phyloP scores from a whole-genome alignment of 225 moss, liverwort and hornwort species.

The Straminergon stramineum region DNA sequence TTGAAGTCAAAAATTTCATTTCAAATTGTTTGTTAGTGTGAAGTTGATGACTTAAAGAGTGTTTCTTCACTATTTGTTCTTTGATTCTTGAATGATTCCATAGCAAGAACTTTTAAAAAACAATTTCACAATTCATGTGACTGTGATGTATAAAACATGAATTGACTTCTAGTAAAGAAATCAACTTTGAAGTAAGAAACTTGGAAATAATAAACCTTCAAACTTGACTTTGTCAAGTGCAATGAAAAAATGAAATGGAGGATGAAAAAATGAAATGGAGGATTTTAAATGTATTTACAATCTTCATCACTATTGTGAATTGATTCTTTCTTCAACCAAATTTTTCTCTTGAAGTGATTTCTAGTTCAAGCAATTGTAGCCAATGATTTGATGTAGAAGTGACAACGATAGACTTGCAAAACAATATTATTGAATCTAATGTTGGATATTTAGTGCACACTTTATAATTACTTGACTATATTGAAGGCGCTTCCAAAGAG shows the following conservation, averaged over 20 bases:
- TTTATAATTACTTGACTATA: background rate
- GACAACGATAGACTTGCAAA: background rate
- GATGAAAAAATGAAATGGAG: background rate
- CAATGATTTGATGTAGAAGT: background rate
- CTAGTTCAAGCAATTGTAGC: background rate
- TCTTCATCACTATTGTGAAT: background rate
- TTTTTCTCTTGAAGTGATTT: background rate
- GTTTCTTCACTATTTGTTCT: background rate
- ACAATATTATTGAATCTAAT: background rate
- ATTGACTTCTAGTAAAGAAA: background rate
- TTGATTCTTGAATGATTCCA: background rate
- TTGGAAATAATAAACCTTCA: background rate
- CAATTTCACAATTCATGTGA: rapidly evolving
- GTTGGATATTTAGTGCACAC: background rate
- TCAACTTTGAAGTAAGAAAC: background rate
- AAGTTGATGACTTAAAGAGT: background rate
- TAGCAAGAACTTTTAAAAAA: background rate
- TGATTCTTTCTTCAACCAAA: background rate
- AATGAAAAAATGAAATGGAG: background rate
- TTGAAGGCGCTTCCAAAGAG: background rate
- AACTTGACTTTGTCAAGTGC: rapidly evolving
- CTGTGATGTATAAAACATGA: background rate
- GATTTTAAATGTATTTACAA: background rate
- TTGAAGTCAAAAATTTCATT: background rate
- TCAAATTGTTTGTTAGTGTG: background rate